Base-by-base conservation (phyloP, 2,329 filamentous ascomycete genomes). In the Pseudopithomyces maydicus region DNA sequence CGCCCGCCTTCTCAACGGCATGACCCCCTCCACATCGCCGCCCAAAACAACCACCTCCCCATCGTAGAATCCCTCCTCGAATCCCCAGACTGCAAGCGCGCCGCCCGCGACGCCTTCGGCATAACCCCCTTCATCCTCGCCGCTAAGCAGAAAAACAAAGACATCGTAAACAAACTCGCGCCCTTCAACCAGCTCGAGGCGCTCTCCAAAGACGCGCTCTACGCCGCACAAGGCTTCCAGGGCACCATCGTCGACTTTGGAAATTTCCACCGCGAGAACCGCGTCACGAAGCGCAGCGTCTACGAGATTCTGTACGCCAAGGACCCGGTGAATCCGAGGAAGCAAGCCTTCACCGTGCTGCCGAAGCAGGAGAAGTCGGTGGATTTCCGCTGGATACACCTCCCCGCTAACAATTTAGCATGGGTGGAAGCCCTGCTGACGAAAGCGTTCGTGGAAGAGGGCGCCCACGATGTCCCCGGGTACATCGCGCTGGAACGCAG, bases 361-460 rank as follows among this genome's bases (percentile, higher is more conserved):
- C 76, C 77, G 8, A 73, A 66, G 10, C 74, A 78, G n/a, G 70
- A 73, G 15, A 78, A 77, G 54, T 68, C 74, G 10, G 77, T 77
- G 14, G 70, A 64, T 22, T 79, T 80, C 39, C 66, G 78, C 19
- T 80, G 78, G 78, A 79, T 80, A 33, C 78, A 80, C 64, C 64
- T 80, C 5, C 78, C 78, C 15, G 78, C 76, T 0, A 80, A 80
- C 54, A 81, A 85, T 67, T 81, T 85, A 65, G 81, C 82, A 1
- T 89, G 86, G 86, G 82, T 85, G 4, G 85, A 88, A 70, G 81
- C 85, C 0, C 74, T 89, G 1, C 73, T 88, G n/a, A 84, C 85
- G 1, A 88, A 88, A 61, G 81, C 81, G 7, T 88, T 88, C 62
- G 84, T 88, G 33, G 86, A 89, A 68, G 83, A 85, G 36, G 85